Percentiles rank a stretch among this genome's conserved stretches.
These are phyloP conservation scores for Aureoboletus auriporus DNA, from an alignment of 768 basidiomycete genomes.

Conservation along the genomic window DNA sequence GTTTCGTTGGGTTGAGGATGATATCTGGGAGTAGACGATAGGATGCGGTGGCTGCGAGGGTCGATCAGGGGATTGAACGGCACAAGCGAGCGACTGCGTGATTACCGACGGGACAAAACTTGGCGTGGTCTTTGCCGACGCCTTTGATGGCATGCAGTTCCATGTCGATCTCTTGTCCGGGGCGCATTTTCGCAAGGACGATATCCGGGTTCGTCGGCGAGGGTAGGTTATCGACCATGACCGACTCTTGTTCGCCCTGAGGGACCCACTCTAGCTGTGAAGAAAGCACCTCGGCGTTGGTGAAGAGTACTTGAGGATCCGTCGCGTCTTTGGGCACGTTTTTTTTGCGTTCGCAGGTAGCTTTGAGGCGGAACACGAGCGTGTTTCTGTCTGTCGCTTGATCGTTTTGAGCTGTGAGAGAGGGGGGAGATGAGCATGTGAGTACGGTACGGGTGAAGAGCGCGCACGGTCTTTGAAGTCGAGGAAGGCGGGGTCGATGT, in stretches of 20 bases:
- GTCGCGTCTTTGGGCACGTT: conserved; percentile 48
- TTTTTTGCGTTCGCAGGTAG: conserved; percentile 60
- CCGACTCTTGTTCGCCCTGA: conserved; percentile 72
- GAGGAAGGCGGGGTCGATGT: conserved; percentile 75
- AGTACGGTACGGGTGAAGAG: not conserved
- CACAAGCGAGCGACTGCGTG: not conserved
- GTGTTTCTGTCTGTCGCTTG: conserved; percentile 86
- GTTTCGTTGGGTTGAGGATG: conserved; percentile 59
- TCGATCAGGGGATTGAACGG: not conserved
- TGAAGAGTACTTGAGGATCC: conserved; percentile 63
- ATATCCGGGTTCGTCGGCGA: conserved; percentile 75
- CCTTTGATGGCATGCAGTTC: conserved; percentile 91
- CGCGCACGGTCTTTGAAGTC: conserved; percentile 46
- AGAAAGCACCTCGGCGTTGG: conserved; percentile 65
- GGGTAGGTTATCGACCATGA: conserved; percentile 53
- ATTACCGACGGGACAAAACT: conserved; percentile 92
- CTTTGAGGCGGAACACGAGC: conserved; percentile 75
- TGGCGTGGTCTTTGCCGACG: conserved; percentile 92
- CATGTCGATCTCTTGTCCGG: conserved; percentile 83
- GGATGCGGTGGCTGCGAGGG: conserved; percentile 77
- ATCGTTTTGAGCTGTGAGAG: conserved; percentile 39
- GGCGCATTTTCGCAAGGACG: conserved; percentile 86
- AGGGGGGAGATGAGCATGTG: not conserved
- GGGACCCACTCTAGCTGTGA: conserved; percentile 72
- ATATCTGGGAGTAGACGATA: conserved; percentile 91